phyloP scores from a whole-genome alignment of 441 rosid genomes.

The Manihot esculenta region DNA sequence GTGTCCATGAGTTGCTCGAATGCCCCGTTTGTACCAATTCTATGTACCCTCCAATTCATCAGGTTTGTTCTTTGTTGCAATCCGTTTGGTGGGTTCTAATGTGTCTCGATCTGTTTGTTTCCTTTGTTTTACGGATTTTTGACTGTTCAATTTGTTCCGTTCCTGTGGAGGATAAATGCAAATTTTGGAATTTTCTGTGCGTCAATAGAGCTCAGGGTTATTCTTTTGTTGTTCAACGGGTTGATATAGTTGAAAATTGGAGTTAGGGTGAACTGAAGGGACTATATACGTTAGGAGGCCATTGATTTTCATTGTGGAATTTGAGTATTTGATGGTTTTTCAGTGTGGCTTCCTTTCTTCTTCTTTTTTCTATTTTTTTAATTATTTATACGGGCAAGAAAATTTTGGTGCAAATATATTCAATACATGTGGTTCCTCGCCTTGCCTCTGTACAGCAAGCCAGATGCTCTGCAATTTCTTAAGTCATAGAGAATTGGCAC shows the following conservation, averaged over 20 bases:
- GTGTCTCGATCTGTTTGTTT: not conserved
- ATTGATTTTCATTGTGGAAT: not conserved
- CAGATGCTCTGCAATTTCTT: constrained; percentile 2
- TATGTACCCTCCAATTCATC: constrained; percentile 99
- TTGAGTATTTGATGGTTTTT: constrained; percentile 1
- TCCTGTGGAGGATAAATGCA: not conserved
- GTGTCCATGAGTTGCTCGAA: constrained; percentile 97
- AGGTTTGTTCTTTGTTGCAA: constrained; percentile 44
- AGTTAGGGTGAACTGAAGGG: not conserved
- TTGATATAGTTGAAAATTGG: not conserved
- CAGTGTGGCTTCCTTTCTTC: not conserved
- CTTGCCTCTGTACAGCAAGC: not conserved
- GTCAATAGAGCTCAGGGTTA: not conserved
- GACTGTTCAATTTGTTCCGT: not conserved
- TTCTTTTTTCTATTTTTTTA: no score
- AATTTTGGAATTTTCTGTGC: not conserved
- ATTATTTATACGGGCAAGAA: not conserved
- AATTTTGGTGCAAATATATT: not conserved
- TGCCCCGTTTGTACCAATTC: constrained; percentile 98
- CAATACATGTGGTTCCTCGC: not conserved
- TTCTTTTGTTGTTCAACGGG: constrained; percentile 1
- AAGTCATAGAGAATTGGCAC: not conserved
- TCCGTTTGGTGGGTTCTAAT: constrained; percentile 18
- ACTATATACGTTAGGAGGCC: not conserved
- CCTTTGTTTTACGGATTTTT: not conserved